phyloP scores from a whole-genome alignment of 2,329 filamentous ascomycete genomes.

The Aspergillus fijiensis region DNA sequence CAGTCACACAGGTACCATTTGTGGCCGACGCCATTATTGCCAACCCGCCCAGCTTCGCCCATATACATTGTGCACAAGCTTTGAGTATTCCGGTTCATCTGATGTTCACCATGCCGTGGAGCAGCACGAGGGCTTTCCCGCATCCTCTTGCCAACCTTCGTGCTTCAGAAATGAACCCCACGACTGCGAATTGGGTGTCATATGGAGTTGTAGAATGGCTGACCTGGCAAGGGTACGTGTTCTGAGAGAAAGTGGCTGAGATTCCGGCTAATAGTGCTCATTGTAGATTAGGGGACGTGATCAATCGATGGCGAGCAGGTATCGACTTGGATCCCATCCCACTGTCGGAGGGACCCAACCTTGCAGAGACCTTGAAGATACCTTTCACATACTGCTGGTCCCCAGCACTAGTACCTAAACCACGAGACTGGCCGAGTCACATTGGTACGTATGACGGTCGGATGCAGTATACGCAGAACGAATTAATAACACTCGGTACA shows the following conservation, averaged over 20 bases:
- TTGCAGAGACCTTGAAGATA: constrained; percentile 39
- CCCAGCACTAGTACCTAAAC: constrained; percentile 42
- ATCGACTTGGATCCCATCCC: constrained; percentile 45
- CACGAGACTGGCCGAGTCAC: constrained; percentile 41
- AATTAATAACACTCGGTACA: constrained; percentile 3
- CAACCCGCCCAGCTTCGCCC: constrained; percentile 54
- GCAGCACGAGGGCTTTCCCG: constrained; percentile 45
- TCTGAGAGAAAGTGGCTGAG: not conserved
- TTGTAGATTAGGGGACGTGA: constrained; percentile 44
- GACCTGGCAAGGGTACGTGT: constrained; percentile 50
- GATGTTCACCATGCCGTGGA: constrained; percentile 57
- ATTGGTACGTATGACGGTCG: constrained; percentile 27
- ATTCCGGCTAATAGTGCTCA: too few species aligned
- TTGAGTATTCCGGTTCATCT: constrained; percentile 53
- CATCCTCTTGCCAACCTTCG: constrained; percentile 53
- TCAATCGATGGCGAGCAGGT: constrained; percentile 45
- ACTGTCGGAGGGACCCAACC: constrained; percentile 36
- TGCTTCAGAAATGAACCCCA: constrained; percentile 32
- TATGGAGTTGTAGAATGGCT: constrained; percentile 51
- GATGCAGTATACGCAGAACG: too few species aligned
- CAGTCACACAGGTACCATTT: constrained; percentile 41
- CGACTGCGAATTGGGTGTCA: constrained; percentile 45
- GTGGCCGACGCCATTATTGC: constrained; percentile 58
- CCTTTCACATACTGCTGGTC: constrained; percentile 51
- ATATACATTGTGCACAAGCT: constrained; percentile 54